These are phyloP conservation scores for Candida mattraensis DNA, from an alignment of 805 yeast genomes.

Conservation along the genomic window DNA sequence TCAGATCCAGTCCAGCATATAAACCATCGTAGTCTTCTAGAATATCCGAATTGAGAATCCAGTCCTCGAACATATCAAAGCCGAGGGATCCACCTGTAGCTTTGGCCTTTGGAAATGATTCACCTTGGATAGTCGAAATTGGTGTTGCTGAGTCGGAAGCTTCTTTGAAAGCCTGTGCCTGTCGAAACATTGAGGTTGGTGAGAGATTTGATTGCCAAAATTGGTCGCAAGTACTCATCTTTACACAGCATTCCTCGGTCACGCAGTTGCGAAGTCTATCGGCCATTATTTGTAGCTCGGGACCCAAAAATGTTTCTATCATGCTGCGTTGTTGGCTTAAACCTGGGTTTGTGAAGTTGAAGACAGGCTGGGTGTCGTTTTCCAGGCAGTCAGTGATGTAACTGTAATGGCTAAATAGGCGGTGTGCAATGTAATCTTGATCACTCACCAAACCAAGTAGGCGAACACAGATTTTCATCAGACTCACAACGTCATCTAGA, in stretches of 20 bases:
- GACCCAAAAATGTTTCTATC: conserved; percentile 5
- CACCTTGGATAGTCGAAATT: too few species aligned
- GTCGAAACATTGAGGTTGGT: too few species aligned
- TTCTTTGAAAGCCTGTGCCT: too few species aligned
- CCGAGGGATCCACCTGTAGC: too few species aligned
- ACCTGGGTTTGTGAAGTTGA: conserved; percentile 10
- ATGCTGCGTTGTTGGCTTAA: conserved; percentile 5
- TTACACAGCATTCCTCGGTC: conserved; percentile 1
- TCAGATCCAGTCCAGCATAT: conserved; percentile 4
- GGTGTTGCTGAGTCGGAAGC: too few species aligned
- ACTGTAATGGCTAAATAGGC: conserved; percentile 12
- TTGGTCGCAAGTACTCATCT: conserved; percentile 1
- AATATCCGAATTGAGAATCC: conserved; percentile 15
- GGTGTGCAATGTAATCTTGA: conserved; percentile 18
- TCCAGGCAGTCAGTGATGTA: conserved; percentile 19
- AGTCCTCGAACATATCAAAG: conserved; percentile 14
- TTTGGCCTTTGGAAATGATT: too few species aligned
- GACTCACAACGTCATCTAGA: background rate
- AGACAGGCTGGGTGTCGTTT: conserved; percentile 17
- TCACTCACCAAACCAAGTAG: conserved; percentile 20
- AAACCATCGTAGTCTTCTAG: conserved; percentile 14
- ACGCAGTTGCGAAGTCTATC: conserved; percentile 5
- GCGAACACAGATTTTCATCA: conserved; percentile 15
- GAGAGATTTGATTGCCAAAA: conserved; percentile 7
- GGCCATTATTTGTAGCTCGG: conserved; percentile 3